Base-by-base conservation (phyloP, 106 monocot genomes). In the Triglochin maritima region DNA sequence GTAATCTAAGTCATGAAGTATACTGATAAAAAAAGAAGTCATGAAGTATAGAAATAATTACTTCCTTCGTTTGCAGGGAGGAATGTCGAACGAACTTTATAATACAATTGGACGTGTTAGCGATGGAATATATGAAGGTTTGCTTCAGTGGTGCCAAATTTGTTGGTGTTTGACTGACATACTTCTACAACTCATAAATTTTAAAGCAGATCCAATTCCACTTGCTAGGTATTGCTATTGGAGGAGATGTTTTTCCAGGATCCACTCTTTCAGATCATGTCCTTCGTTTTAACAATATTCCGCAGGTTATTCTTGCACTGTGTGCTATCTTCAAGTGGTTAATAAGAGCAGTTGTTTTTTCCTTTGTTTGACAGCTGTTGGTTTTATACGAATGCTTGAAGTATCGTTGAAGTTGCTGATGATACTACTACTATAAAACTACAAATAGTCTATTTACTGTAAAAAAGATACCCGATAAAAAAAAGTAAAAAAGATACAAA, bases 41-140 rank as follows among this genome's bases (percentile, higher is more conserved):
- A 8, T 58, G n/a, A 58, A 13, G 58, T 16, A 8, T 58, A 13
- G 10, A 15, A 58, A 58, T 58, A 13, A 58, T 13, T 58, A 5
- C 15, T 62, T 43, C 29, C 46, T 64, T 14, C 29, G 62, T 57
- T 77, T 47, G 64, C 83, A 86, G 90, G 96, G 96, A 44, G 96
- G 96, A 53, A 98, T 98, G 96, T 91, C 91, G 69, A 98, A 98
- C 75, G 96, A 91, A 70, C 70, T 91, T 60, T 98, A 98, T 69
- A 96, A 77, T 78, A 96, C 91, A 56, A 88, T 96, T 84, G 96
- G 86, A 80, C 85, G 91, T 60, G 91, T 96, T 49, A 96, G 91
- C 47, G 88, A 96, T 86, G 96, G 96, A 75, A 96, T 96, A 65
- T 96, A 91, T 77, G 96, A 96, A 91, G 96, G 94, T 95, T 29